Percentiles rank a stretch among this genome's conserved stretches.
Conservation (phyloP, 1,284 basidiomycete genomes). For the Earliella scabrosa region DNA sequence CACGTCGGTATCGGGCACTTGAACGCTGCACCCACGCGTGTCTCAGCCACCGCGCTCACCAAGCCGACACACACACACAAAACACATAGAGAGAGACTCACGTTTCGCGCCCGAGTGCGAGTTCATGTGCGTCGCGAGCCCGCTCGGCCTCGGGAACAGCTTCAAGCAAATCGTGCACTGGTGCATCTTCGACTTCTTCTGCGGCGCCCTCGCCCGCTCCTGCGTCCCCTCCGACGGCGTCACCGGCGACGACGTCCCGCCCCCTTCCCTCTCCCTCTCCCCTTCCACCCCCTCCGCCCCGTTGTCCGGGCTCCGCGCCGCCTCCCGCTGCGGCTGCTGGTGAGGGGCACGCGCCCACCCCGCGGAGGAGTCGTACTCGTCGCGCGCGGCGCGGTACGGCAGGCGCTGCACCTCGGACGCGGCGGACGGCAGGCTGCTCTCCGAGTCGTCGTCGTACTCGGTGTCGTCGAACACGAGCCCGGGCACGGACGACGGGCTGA, state of each 20-base stretch:
- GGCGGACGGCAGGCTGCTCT: constrained; percentile 35
- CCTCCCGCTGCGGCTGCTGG: constrained; percentile 10
- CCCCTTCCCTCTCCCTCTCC: not conserved
- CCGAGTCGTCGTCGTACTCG: constrained; percentile 37
- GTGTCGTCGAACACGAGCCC: constrained; percentile 36
- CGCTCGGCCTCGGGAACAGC: constrained; percentile 66
- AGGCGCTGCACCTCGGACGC: constrained; percentile 32
- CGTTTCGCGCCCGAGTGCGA: constrained; percentile 71
- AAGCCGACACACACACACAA: no score
- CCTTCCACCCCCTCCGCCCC: not conserved
- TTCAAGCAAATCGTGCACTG: constrained; percentile 59
- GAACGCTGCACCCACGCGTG: constrained; percentile 45
- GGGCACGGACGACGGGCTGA: constrained; percentile 36
- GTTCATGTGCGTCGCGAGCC: constrained; percentile 75
- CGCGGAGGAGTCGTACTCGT: constrained; percentile 17
- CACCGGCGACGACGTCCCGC: constrained; percentile 14
- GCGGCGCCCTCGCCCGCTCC: constrained; percentile 32
- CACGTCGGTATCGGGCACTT: constrained; percentile 59
- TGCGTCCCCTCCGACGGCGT: constrained; percentile 20
- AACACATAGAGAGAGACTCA: constrained; percentile 35
- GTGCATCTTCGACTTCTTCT: constrained; percentile 56
- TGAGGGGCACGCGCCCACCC: constrained; percentile 7
- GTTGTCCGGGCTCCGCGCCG: constrained; percentile 14
- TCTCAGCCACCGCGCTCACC: no score
- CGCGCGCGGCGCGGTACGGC: constrained; percentile 15